Evolutionary conservation across 257 asterid species (phyloP).

Genomic region (Voacanga thouarsii): DNA sequence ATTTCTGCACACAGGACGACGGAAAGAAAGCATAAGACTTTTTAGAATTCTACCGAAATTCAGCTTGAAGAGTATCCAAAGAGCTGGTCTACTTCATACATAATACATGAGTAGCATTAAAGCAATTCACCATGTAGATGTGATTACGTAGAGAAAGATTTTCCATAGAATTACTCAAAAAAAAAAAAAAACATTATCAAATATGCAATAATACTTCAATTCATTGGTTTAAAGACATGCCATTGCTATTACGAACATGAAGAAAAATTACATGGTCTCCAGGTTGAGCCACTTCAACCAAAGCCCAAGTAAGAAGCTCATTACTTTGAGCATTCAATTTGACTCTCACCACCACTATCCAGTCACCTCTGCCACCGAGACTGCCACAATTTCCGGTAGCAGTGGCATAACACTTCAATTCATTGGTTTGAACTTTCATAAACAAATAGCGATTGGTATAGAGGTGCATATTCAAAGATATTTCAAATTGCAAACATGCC

Average conservation of each 20-base stretch:
- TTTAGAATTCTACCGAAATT: neutral
- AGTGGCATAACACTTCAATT: too few species aligned
- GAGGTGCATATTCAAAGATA: neutral
- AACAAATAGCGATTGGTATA: neutral
- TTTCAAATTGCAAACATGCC: constrained; percentile 35
- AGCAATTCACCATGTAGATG: neutral
- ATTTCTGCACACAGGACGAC: constrained; percentile 48
- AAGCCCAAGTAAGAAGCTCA: constrained; percentile 94
- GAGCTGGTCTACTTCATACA: neutral
- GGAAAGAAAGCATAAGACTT: neutral
- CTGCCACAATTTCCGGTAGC: neutral
- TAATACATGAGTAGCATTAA: neutral
- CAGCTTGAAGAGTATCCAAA: neutral
- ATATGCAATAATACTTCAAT: neutral
- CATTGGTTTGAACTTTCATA: neutral
- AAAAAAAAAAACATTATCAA: neutral
- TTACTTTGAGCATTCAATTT: constrained; percentile 69
- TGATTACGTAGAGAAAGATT: neutral
- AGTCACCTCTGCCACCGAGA: too few species aligned
- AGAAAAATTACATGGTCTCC: constrained; percentile 93
- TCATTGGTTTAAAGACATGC: constrained; percentile 13
- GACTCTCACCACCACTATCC: constrained; percentile 82
- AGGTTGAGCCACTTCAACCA: constrained; percentile 82
- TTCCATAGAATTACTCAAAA: neutral
- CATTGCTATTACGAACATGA: constrained; percentile 74